phyloP scores from a whole-genome alignment of 768 basidiomycete genomes.

The Russula sp. region DNA sequence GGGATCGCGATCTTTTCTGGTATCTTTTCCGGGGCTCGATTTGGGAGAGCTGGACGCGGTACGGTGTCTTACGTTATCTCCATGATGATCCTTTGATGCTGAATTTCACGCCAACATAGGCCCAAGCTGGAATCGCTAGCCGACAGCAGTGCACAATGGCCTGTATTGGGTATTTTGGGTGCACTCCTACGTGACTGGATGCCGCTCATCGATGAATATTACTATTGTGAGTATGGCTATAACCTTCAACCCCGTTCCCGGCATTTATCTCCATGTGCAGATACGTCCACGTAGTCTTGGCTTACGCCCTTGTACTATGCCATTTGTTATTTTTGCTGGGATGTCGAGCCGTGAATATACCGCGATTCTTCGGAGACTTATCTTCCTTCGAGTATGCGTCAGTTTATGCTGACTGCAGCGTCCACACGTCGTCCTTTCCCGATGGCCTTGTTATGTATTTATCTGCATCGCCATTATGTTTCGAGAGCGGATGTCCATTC shows the following conservation, averaged over 20 bases:
- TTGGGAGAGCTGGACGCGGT: slow-evolving; percentile 78
- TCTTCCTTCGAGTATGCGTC: background rate
- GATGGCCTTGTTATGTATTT: background rate
- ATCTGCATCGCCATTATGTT: background rate
- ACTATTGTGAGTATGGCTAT: slow-evolving; percentile 66
- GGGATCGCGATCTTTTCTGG: slow-evolving; percentile 79
- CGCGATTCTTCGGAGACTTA: background rate
- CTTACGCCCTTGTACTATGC: background rate
- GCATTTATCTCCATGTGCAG: slow-evolving; percentile 7
- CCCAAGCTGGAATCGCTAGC: slow-evolving; percentile 69
- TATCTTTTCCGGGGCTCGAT: slow-evolving; percentile 82
- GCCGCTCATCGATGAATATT: slow-evolving; percentile 82
- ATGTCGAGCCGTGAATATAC: slow-evolving; percentile 6
- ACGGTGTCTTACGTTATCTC: slow-evolving; percentile 9
- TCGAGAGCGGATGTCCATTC: background rate
- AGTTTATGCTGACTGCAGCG: slow-evolving; percentile 4
- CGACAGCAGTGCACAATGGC: slow-evolving; percentile 46
- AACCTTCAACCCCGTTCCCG: background rate
- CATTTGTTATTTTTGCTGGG: background rate
- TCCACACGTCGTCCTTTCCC: background rate
- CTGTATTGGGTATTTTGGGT: slow-evolving; percentile 62
- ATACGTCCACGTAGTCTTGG: slow-evolving; percentile 17
- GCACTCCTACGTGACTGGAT: slow-evolving; percentile 79
- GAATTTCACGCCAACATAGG: slow-evolving; percentile 33
- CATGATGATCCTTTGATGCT: slow-evolving; percentile 2